A percentile compares a stretch with the other conserved stretches of the same genome.
phyloP scores from a whole-genome alignment of 1,284 basidiomycete species.

The Puccinia triticina region DNA sequence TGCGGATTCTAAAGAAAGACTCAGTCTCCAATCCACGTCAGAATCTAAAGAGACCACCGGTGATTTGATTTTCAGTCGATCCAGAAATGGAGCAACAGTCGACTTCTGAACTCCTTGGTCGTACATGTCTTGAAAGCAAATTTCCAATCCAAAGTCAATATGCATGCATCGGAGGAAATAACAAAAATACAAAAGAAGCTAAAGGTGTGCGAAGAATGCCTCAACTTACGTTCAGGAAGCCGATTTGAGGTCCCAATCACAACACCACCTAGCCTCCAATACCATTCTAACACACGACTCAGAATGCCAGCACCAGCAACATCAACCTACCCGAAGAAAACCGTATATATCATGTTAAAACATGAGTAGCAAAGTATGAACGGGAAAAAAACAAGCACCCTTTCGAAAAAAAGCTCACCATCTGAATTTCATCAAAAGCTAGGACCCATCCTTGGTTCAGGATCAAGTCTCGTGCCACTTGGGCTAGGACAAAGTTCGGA shows the following conservation, averaged over 20 bases:
- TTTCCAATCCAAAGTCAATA: neutral
- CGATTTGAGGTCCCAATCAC: constrained; percentile 64
- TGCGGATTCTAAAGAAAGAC: neutral
- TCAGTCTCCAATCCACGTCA: constrained; percentile 29
- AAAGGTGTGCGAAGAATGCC: constrained; percentile 61
- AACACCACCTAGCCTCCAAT: constrained; percentile 74
- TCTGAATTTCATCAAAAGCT: constrained; percentile 72
- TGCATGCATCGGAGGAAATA: neutral
- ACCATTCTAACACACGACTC: constrained; percentile 73
- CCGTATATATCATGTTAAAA: no score
- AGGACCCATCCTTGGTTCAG: constrained; percentile 67
- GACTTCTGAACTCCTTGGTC: constrained; percentile 49
- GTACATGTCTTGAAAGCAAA: constrained; percentile 27
- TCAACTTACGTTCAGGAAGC: constrained; percentile 24
- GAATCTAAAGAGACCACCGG: constrained; percentile 30
- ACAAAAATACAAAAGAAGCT: constrained; percentile 53
- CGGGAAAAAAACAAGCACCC: neutral
- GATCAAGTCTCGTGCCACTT: constrained; percentile 60
- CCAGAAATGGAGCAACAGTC: constrained; percentile 36
- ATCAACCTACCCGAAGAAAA: constrained; percentile 53
- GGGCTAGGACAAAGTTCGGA: constrained; percentile 60
- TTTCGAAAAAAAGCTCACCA: constrained; percentile 4
- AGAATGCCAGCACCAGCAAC: constrained; percentile 63
- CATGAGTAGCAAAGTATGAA: constrained; percentile 60
- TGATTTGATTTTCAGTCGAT: constrained; percentile 42